Base-by-base conservation (phyloP, 805 yeast genomes). In the Candida fluviatilis region DNA sequence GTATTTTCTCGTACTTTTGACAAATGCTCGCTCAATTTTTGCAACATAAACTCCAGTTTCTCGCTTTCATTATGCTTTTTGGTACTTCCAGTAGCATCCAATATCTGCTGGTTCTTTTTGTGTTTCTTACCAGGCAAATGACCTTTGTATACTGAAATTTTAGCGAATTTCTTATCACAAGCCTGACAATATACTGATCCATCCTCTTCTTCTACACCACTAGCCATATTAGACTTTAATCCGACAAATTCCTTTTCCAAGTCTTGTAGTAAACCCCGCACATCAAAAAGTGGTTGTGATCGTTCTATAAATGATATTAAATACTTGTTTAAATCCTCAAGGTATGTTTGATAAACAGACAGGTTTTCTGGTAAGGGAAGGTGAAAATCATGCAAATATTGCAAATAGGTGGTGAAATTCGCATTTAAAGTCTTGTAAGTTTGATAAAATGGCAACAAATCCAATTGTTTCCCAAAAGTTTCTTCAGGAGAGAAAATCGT, bases 41-140 rank as follows among this genome's bases (percentile, higher is more conserved):
- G 55, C 15, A 80, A 57, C 27, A 60, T 49, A 45, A 52, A 66
- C 44, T 76, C 80, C n/a, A 40, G 30, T 14, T 37, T 33, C 11
- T 15, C 17, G 18, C 42, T 33, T 17, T 35, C 30, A 10, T 10
- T 26, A 13, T 10, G 7, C 14, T 8, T 8, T 26, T 26, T 26
- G 6, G 5, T 26, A 8, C 14, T 7, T 6, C 29, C 29, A 6
- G 29, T 13, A 26, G 29, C 5, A 6, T 26, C 26, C 23, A 24
- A 18, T 2, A 47, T 52, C 18, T 43, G 50, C 0, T 48, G 53
- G 27, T 77, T 77, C 47, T 78, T 82, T 40, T 69, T 62, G 54
- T 91, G 97, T 48, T 81, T 82, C 54, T 84, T 85, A 1, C 96
- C 95, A 1, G 50, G 42, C 18, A 87, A 57, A 66, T 91, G 97